Evolutionary conservation across 768 basidiomycete genomes (phyloP), one percentile per base, ranked within the genome.

Genomic region (Ramaria sp.): DNA sequence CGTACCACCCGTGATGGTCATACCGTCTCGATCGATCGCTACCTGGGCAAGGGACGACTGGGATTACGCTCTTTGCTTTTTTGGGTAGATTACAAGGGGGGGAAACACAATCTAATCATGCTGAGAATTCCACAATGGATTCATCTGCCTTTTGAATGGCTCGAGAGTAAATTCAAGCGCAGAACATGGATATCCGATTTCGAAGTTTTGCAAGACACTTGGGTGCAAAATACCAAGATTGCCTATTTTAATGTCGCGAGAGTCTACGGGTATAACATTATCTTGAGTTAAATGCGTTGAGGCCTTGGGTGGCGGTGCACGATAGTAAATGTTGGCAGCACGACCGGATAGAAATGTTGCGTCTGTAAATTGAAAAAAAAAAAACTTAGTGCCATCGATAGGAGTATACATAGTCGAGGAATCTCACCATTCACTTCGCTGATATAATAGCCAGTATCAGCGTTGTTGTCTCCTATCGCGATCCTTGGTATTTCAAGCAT

Each of bases 171-270:
- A 92, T 74, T 99, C 95, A 54, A 99, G 71, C 6, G 85, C 85
- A 32, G 94, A 97, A 70, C 94, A 97, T 18, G 95, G 95, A 71
- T 88, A 94, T 39, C 78, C 79, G 58, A 98, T 85, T 68, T 98
- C 94, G 68, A 95, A 99, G 64, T 90, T 92, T 61, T 82, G 81
- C 55, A 99, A 72, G 3, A 98, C 96, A 5, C 72, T 78, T 8
- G 96, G 96, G 67, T 99, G 95, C 50, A 99, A 72, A 61, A 97
- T 89, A 27, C 96, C 96, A 56, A 99, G 71, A n/a, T 75, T 79
- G 41, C 96, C 96, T 59, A 99, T 87, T 58, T 77, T 74, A 30
- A 82, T 64, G 67, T 98, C 96, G 24, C 49, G 55, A 4, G 64
- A 65, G 22, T 79, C 34, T 5, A 8, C 30, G 8, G 18, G 16